These are phyloP conservation scores for Albifimbria verrucaria DNA, from an alignment of 2,329 filamentous ascomycete species.

Conservation along the genomic window DNA sequence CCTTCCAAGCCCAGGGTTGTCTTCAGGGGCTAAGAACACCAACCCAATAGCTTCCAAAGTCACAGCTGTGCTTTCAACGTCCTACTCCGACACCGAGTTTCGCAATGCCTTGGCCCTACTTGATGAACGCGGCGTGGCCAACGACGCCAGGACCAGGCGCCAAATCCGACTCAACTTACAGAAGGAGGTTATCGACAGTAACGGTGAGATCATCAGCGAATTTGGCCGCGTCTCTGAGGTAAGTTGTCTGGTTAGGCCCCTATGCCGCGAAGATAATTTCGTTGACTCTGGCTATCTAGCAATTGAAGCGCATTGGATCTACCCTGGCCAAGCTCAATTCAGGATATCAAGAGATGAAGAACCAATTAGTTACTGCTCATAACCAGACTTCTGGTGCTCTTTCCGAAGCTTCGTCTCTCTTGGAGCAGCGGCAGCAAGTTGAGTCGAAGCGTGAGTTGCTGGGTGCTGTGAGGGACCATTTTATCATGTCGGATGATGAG, in stretches of 20 bases:
- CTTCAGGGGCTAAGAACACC: conserved; percentile 31
- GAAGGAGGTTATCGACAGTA: conserved; percentile 88
- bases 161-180: conserved; percentile 80
- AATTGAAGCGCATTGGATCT: conserved; percentile 79
- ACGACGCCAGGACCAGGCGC: conserved; percentile 74
- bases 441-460: conserved; percentile 79
- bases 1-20: conserved; percentile 83
- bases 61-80: conserved; percentile 81
- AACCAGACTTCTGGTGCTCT: conserved; percentile 71
- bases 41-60: conserved; percentile 79
- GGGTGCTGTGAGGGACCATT: conserved; percentile 74
- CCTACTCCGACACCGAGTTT: conserved; percentile 90
- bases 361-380: conserved; percentile 72
- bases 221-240: conserved; percentile 90
- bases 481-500: conserved; percentile 80
- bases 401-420: conserved; percentile 70
- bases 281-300: conserved; percentile 48
- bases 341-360: conserved; percentile 77
- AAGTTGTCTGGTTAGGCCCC: conserved; percentile 21
- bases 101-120: conserved; percentile 77
- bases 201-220: conserved; percentile 82
- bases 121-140: conserved; percentile 67
- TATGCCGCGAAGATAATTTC: neutral
- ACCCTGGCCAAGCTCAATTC: conserved; percentile 76
- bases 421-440: conserved; percentile 68